Evolutionary conservation across 441 rosid species (phyloP), one percentile per base, ranked within the genome.

Genomic region (Omphalea diandra): DNA sequence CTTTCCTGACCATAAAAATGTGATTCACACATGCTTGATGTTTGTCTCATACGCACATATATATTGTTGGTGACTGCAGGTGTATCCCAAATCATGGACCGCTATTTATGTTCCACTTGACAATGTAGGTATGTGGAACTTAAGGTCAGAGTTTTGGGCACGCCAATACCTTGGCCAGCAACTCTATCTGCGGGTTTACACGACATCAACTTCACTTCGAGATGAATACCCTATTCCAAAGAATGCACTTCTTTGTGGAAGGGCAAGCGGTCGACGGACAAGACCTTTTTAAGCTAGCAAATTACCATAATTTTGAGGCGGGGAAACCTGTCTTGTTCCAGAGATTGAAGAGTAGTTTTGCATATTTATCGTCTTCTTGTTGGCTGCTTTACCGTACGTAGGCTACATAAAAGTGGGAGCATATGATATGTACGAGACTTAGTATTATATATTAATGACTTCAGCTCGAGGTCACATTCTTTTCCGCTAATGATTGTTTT

Each of bases 61-160:
- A 27, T 31, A 1, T 36, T 36, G 2, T 47, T 31, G 46, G 26
- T 50, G 49, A 38, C 1, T 77, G 79, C 83, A 94, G 96, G 99
- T 92, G 47, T 95, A 90, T 77, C 99, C 99, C 11, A 83, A 79
- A 27, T 85, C 97, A 66, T 95, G 99, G 99, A 82, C 96, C 1
- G 96, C 99, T 1, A 87, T 95, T 33, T 89, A 90, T 67, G 78
- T 92, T 18, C 86, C 99, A 17, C 82, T 95, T 0, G 99, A 95
- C 83, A 95, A 95, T 17, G 99, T 87, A 22, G 99, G 99, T 4
- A 90, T 92, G 97, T 95, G 99, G 99, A 89, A 92, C 84, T 3
- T 95, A 77, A 87, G 99, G 75, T 79, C 98, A 1, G 99, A 95
- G 79, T 84, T 75, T 56, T 89, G 97, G 96, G 96, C 91, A 17